These are phyloP conservation scores for Geranium brycei DNA, from an alignment of 345 rosid genomes.

Conservation along the genomic window DNA sequence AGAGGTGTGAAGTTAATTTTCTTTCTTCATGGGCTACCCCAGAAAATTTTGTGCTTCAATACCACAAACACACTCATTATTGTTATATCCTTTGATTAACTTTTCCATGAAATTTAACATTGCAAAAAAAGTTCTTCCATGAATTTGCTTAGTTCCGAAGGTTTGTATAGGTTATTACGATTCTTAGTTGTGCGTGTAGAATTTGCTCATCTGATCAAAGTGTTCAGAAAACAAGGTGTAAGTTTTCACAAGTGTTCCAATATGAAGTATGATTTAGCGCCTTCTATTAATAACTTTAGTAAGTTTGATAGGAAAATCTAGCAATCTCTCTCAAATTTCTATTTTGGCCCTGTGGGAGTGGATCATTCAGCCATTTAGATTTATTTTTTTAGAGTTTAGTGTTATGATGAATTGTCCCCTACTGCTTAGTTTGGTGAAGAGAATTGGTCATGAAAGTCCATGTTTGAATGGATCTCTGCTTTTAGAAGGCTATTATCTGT, in stretches of 20 bases:
- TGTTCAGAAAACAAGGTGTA: neutral
- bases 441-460: too few species aligned
- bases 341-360: too few species aligned
- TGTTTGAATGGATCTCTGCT: too few species aligned
- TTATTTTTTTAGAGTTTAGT: too few species aligned
- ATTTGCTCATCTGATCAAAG: neutral
- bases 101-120: too few species aligned
- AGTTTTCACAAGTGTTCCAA: neutral
- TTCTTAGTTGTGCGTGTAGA: too few species aligned
- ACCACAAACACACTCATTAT: neutral
- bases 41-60: too few species aligned
- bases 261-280: neutral
- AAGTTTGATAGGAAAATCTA: neutral
- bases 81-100: neutral
- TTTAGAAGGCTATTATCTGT: too few species aligned
- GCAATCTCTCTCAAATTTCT: neutral
- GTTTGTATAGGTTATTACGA: too few species aligned
- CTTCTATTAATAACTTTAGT: neutral
- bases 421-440: too few species aligned
- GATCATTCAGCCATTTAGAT: neutral
- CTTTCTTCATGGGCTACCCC: neutral
- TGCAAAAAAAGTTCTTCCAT: too few species aligned
- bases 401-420: neutral
- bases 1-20: conserved; percentile 27
- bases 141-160: too few species aligned